Conservation (phyloP, 2,329 filamentous ascomycete species). For the Cordyceps cateniannulata region DNA sequence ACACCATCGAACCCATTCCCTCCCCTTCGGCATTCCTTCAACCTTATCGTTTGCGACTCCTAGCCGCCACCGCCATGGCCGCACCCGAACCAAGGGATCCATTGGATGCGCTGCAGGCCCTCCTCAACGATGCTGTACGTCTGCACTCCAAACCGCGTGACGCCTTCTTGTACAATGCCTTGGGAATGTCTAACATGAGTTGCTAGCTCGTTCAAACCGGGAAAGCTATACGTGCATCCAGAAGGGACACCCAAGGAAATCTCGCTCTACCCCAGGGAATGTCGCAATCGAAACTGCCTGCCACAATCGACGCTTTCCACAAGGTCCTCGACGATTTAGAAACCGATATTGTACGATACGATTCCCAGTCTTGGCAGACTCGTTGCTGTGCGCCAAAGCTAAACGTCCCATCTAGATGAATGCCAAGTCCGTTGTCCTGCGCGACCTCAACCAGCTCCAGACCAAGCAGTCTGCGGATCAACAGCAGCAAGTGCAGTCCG, state of each 20-base stretch:
- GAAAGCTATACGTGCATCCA: conserved; percentile 46
- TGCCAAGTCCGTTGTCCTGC: conserved; percentile 49
- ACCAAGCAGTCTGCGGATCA: conserved; percentile 21
- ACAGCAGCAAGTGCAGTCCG: conserved; percentile 16
- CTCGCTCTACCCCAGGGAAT: conserved; percentile 25
- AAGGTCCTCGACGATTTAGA: conserved; percentile 50
- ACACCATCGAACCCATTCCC: neutral
- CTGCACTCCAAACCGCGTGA: neutral
- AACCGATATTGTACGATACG: conserved; percentile 44
- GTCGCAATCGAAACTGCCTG: conserved; percentile 36
- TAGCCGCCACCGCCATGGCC: conserved; percentile 22
- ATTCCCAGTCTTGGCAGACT: neutral
- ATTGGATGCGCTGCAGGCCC: conserved; percentile 43
- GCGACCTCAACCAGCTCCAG: conserved; percentile 42
- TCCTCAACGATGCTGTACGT: conserved; percentile 51
- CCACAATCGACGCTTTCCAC: conserved; percentile 44
- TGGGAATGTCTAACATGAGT: conserved; percentile 11
- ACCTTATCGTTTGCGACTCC: conserved; percentile 4
- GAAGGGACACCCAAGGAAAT: conserved; percentile 38
- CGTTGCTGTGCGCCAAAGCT: neutral
- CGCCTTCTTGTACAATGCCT: neutral
- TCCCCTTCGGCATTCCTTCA: neutral
- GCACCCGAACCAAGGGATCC: conserved; percentile 30
- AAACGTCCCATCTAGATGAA: conserved; percentile 23
- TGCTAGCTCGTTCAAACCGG: conserved; percentile 51